Conservation (phyloP, 805 yeast genomes). For the Lachancea meyersii region DNA sequence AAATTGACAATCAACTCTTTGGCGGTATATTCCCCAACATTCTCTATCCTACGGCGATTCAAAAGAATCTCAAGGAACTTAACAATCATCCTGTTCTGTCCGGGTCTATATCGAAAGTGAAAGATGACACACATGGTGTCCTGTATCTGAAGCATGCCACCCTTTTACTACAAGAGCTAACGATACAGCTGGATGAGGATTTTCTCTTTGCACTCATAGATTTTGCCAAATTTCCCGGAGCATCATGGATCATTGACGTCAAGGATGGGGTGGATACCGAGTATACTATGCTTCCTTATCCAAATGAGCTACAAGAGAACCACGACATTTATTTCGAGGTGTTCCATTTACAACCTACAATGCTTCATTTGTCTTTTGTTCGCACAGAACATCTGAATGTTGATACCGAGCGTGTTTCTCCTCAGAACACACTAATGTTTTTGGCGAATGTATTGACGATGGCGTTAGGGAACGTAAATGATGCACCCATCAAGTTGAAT, state of each 20-base stretch:
- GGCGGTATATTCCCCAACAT: constrained; percentile 87
- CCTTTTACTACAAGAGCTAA: constrained; percentile 77
- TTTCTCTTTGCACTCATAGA: constrained; percentile 77
- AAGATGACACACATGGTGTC: constrained; percentile 88
- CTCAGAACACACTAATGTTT: constrained; percentile 50
- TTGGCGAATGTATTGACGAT: constrained; percentile 81
- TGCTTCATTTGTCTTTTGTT: constrained; percentile 82
- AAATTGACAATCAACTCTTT: constrained; percentile 83
- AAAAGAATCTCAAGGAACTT: constrained; percentile 77
- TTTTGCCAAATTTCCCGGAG: constrained; percentile 74
- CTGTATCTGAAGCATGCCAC: constrained; percentile 89
- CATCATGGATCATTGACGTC: constrained; percentile 54
- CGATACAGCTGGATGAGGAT: constrained; percentile 91
- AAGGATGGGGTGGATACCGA: constrained; percentile 51
- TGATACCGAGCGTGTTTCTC: constrained; percentile 40
- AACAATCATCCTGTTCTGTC: constrained; percentile 87
- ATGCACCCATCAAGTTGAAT: constrained; percentile 88
- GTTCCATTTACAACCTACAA: constrained; percentile 85
- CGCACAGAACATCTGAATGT: constrained; percentile 75
- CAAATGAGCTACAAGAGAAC: constrained; percentile 46
- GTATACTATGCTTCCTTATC: constrained; percentile 62
- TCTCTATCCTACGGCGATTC: constrained; percentile 83
- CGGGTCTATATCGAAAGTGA: constrained; percentile 73
- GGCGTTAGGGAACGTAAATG: constrained; percentile 96
- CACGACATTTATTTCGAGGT: constrained; percentile 88